Evolutionary conservation across 2,329 filamentous ascomycete genomes (phyloP).

Genomic region (Aureobasidium musti): DNA sequence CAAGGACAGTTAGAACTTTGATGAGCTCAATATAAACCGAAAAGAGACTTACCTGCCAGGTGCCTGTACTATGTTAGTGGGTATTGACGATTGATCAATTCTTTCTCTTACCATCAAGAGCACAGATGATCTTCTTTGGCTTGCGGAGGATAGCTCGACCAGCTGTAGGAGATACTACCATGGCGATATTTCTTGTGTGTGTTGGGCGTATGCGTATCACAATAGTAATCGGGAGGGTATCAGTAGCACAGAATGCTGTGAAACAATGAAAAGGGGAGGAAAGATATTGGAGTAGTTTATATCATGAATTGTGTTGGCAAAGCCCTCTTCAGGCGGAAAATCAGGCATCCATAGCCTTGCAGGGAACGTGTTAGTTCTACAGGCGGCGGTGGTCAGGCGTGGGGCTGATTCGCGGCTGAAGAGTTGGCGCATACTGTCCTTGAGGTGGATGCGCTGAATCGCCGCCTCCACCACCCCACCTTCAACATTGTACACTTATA

Average conservation of each 20-base stretch:
- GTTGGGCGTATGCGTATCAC: neutral
- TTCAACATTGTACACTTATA: neutral
- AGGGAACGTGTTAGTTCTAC: slow-evolving; percentile 21
- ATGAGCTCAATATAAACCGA: neutral
- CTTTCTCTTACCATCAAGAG: slow-evolving; percentile 22
- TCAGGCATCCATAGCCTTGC: slow-evolving; percentile 20
- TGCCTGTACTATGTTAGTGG: slow-evolving; percentile 32
- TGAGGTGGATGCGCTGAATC: neutral
- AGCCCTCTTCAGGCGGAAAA: neutral
- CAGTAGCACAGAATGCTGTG: neutral
- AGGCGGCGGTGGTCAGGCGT: slow-evolving; percentile 18
- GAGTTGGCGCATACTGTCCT: slow-evolving; percentile 16
- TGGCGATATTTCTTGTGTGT: neutral
- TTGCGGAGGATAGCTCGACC: slow-evolving; percentile 21
- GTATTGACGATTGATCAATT: neutral
- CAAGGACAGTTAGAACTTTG: neutral
- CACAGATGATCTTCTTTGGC: slow-evolving; percentile 26
- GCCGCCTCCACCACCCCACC: neutral
- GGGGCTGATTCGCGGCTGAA: slow-evolving; percentile 21
- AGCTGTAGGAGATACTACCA: slow-evolving; percentile 14
- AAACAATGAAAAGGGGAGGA: neutral
- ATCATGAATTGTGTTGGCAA: neutral
- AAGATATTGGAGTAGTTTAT: neutral
- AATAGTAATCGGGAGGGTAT: neutral
- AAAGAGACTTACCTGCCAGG: slow-evolving; percentile 36